These are phyloP conservation scores for Verbena officinalis DNA, from an alignment of 257 asterid species.

Conservation along the genomic window DNA sequence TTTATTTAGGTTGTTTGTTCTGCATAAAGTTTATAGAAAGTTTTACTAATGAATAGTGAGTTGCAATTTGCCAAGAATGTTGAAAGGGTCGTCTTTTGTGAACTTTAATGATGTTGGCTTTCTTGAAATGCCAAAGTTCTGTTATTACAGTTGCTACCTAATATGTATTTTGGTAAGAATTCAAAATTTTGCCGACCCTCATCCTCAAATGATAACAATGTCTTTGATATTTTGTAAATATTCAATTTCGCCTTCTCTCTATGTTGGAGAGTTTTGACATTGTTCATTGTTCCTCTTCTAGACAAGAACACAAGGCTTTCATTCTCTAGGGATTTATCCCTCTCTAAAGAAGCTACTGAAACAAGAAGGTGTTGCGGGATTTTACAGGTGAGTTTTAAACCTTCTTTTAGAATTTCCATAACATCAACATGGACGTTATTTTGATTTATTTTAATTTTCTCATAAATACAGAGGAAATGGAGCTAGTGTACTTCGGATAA, in stretches of 20 bases:
- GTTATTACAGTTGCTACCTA: not conserved
- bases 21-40: not conserved
- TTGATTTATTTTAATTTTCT: not conserved
- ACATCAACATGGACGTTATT: not conserved
- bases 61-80: not conserved
- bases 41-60: slow-evolving; percentile 16
- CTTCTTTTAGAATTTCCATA: slow-evolving; percentile 9
- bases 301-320: slow-evolving; percentile 93
- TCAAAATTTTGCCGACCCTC: too few relatives aligned
- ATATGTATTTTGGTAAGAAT: too few relatives aligned
- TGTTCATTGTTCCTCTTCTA: slow-evolving; percentile 30
- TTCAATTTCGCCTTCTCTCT: too few relatives aligned
- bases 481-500: slow-evolving; percentile 93
- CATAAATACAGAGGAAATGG: slow-evolving; percentile 81
- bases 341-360: slow-evolving; percentile 80
- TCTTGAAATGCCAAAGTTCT: slow-evolving; percentile 1
- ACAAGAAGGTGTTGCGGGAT: slow-evolving; percentile 90
- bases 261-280: slow-evolving; percentile 22
- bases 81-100: not conserved
- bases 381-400: slow-evolving; percentile 66
- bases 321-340: slow-evolving; percentile 76
- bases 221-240: too few relatives aligned
- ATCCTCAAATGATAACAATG: too few relatives aligned
- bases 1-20: not conserved
- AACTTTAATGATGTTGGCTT: slow-evolving; percentile 11